Base-by-base conservation (phyloP, 2,329 filamentous ascomycete genomes). In the Juglanconis juglandina region DNA sequence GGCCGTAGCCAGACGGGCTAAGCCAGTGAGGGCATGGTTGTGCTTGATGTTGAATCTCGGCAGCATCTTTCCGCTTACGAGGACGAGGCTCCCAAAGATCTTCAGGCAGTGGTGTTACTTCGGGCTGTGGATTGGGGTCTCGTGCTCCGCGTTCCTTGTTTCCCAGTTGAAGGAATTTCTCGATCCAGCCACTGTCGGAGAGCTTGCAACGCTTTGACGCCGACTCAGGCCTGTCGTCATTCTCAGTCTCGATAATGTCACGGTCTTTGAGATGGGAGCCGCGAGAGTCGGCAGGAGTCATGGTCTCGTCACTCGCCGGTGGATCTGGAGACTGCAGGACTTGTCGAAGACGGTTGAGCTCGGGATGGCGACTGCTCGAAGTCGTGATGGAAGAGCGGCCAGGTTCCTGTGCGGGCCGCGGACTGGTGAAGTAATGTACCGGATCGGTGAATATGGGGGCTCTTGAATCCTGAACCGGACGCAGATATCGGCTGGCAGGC, bases 401-500 rank as follows among this genome's bases (percentile, higher is more conserved):
- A 34, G 24, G 13, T n/a, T 33, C 10, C 13, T 13, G 5, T 8
- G 34, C 46, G 6, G 6, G 42, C 8, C 10, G 42, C n/a, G 37
- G 4, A 41, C 34, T 5, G 54, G 34, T 47, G 47, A 35, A 32
- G 14, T 37, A n/a, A 8, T 52, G 10, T 4, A 47, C 14, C 32
- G 33, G 34, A 8, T 51, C 8, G 10, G 41, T 17, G 3, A 30
- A 42, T 11, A 11, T 39, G 3, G 44, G 30, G 30, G 8, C 7
- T 30, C 37, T 54, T 11, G 32, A n/a, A 11, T 57, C 37, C 39
- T 47, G 53, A 33, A 57, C 42, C 3, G 61, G 61, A 42, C 46
- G 48, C 13, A 60, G 51, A 37, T 11, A 44, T 39, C 32, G 42
- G 41, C 37, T 17, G 49, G 33, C 37, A 39, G 57, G 39, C 3